Evolutionary conservation across 2,329 filamentous ascomycete genomes (phyloP).

Genomic region (Aspergillus latus): DNA sequence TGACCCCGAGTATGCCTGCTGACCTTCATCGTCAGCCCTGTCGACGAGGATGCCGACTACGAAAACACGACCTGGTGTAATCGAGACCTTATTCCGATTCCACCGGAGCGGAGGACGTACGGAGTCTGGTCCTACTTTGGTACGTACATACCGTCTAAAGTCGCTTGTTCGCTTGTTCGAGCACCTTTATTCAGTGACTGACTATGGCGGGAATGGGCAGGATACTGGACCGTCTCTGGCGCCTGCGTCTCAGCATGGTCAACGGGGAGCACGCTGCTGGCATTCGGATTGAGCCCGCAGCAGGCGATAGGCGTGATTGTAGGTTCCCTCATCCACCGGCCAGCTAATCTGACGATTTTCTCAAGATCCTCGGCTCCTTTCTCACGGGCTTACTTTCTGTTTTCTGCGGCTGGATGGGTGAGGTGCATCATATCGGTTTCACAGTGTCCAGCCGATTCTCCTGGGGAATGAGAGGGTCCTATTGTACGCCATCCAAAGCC

Average conservation of each 20-base stretch:
- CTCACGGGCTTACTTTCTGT: constrained; percentile 3
- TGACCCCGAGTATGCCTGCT: neutral
- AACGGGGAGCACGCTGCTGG: constrained; percentile 10
- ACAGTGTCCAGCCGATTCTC: constrained; percentile 6
- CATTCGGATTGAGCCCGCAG: constrained; percentile 10
- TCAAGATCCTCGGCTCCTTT: constrained; percentile 7
- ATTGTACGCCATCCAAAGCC: neutral
- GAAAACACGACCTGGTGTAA: constrained; percentile 13
- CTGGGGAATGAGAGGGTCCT: constrained; percentile 15
- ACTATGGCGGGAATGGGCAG: neutral
- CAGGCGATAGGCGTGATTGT: constrained; percentile 9
- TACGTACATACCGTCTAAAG: too few species aligned
- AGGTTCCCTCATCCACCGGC: neutral
- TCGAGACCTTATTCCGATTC: constrained; percentile 9
- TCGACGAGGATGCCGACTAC: constrained; percentile 10
- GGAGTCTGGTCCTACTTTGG: constrained; percentile 6
- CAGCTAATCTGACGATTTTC: neutral
- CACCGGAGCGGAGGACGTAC: constrained; percentile 6
- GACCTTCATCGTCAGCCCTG: neutral
- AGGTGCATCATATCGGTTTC: constrained; percentile 15
- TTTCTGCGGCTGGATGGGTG: constrained; percentile 11
- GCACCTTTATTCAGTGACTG: too few species aligned
- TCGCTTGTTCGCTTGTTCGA: neutral
- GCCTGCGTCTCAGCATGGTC: constrained; percentile 10
- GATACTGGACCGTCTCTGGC: constrained; percentile 9